A percentile compares a stretch with the other conserved stretches of the same genome.
phyloP scores from a whole-genome alignment of 208 protist genomes.

The Trypanosoma mega region DNA sequence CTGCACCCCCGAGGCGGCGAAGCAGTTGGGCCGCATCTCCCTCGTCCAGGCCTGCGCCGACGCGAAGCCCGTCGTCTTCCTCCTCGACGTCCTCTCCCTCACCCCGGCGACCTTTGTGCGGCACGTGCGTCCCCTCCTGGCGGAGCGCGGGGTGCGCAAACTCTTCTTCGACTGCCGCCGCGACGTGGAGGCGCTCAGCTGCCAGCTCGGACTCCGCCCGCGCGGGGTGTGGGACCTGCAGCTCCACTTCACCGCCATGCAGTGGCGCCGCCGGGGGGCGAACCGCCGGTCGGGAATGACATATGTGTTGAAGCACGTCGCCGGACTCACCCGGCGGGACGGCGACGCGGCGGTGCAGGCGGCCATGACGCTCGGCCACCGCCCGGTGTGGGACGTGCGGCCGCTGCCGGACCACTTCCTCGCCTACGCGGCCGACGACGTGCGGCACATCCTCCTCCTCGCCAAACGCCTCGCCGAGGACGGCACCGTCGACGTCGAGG shows the following conservation, averaged over 20 bases:
- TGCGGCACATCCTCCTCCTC: conserved; percentile 85
- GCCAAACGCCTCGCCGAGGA: conserved; percentile 27
- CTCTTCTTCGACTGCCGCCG: conserved; percentile 89
- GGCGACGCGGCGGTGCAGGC: conserved; percentile 76
- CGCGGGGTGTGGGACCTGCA: conserved; percentile 77
- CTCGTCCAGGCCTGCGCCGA: conserved; percentile 80
- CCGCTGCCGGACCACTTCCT: conserved; percentile 86
- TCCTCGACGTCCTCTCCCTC: conserved; percentile 86
- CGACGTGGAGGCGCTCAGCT: conserved; percentile 85
- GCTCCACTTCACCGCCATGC: conserved; percentile 78
- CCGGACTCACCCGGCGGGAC: conserved; percentile 65
- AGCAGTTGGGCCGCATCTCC: conserved; percentile 79
- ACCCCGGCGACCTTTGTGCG: conserved; percentile 32
- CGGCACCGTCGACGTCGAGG: conserved; percentile 22
- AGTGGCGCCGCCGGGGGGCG: conserved; percentile 79
- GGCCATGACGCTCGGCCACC: conserved; percentile 81
- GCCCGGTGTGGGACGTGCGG: conserved; percentile 88
- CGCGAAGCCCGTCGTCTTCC: conserved; percentile 54
- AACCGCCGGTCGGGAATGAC: conserved; percentile 83
- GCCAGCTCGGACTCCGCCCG: conserved; percentile 66
- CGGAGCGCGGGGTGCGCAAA: conserved; percentile 52
- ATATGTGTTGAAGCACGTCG: conserved; percentile 80
- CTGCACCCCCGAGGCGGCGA: conserved; percentile 47
- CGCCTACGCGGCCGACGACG: conserved; percentile 87
- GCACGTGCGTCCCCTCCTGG: conserved; percentile 36